Evolutionary conservation across 1,139 yeast species (phyloP), one percentile per base, ranked within the genome.

Genomic region (Magnusiomyces ingens): DNA sequence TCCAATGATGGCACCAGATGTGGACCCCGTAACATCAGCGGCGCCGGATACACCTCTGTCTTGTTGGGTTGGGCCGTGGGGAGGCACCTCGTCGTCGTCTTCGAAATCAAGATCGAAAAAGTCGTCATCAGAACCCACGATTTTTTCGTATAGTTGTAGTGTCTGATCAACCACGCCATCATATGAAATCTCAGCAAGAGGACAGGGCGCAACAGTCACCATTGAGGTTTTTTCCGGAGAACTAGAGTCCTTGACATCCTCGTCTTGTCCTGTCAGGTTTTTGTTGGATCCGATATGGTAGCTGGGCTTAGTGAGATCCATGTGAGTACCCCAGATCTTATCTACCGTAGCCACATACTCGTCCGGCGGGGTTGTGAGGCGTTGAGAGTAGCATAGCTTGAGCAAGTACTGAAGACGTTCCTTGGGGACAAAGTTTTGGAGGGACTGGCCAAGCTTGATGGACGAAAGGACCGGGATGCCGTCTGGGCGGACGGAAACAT

Each of bases 31-130:
- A 15, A 19, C 46, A 3, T 45, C 22, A 15, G 19, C 13, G 10
- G 22, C 40, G 37, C 22, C 45, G 13, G 46, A 8, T 3, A 29
- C 22, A 18, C 41, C 42, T 13, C 43, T 17, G 10, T 45, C 51
- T 40, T 56, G 56, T 46, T 61, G 32, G 8, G 32, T 26, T 26
- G n/a, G n/a, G n/a, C n/a, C n/a, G n/a, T 26, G 32, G 32, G 32
- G 32, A 5, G 32, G 32, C 32, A 26, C 68, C 41, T 84, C 93
- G 52, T 87, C 96, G 19, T 90, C 96, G 67, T 91, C 98, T 70
- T 91, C 98, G 66, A 91, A 91, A 69, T 91, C 98, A 38, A 91
- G 89, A 68, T 89, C 96, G 64, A 91, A 91, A 71, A 91, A 91
- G 69, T 91, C 98, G 62, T 91, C 98, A 65, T 87, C 95, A 3